Evolutionary conservation across 495 filamentous ascomycete genomes (phyloP).

Genomic region (Evansstolkia leycettana): DNA sequence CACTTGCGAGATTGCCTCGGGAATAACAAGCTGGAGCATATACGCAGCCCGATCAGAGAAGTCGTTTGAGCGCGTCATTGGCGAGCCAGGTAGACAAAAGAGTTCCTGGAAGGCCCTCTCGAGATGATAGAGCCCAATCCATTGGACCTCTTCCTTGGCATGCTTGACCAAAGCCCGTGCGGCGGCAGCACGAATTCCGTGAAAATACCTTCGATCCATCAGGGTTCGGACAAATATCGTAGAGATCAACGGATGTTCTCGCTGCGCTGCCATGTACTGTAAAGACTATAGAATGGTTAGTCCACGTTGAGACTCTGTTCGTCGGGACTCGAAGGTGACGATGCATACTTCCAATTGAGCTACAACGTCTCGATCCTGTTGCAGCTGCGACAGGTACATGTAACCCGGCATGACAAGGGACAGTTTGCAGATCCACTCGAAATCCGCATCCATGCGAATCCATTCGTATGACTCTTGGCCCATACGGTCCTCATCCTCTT

Average conservation of each 20-base stretch:
- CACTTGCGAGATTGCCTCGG: conserved; percentile 64
- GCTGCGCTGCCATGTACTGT: conserved; percentile 45
- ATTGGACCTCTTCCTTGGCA: conserved; percentile 54
- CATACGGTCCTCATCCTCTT: conserved; percentile 79
- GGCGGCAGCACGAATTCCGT: conserved; percentile 78
- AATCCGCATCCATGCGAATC: conserved; percentile 96
- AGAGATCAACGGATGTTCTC: conserved; percentile 61
- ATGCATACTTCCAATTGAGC: conserved; percentile 74
- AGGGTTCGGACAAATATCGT: conserved; percentile 79
- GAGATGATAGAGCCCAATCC: conserved; percentile 75
- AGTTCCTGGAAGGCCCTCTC: conserved; percentile 73
- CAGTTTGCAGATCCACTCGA: conserved; percentile 88
- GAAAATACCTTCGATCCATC: conserved; percentile 86
- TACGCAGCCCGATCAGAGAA: conserved; percentile 78
- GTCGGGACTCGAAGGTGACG: conserved; percentile 5
- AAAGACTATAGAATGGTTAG: conserved; percentile 33
- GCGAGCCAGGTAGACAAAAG: conserved; percentile 65
- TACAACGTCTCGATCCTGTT: conserved; percentile 93
- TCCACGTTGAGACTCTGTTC: not conserved
- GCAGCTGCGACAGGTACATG: conserved; percentile 95
- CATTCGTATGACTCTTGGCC: conserved; percentile 94
- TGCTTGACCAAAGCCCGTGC: conserved; percentile 61
- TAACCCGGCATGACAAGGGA: conserved; percentile 74
- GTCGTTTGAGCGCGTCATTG: conserved; percentile 75
- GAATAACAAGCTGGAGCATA: conserved; percentile 68